Evolutionary conservation across 345 rosid species (phyloP).

Genomic region (Kernera saxatilis): DNA sequence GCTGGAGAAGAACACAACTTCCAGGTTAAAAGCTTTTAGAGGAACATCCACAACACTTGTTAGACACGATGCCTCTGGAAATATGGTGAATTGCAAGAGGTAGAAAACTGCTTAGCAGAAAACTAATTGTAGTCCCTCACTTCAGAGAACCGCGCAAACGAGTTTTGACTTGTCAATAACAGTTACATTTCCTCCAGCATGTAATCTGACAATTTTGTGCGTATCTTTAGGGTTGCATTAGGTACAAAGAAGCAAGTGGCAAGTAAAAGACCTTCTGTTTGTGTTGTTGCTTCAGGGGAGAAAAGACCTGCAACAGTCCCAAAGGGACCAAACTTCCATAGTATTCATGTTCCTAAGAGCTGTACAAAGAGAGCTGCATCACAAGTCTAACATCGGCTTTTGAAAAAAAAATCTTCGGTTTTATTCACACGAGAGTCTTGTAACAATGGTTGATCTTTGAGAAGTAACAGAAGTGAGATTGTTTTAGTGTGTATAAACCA

Average conservation of each 20-base stretch:
- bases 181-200: background rate
- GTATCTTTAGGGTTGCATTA: slow-evolving; percentile 38
- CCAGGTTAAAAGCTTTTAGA: slow-evolving; percentile 22
- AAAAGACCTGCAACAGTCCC: slow-evolving; percentile 43
- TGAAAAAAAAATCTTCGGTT: background rate
- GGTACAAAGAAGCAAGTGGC: slow-evolving; percentile 27
- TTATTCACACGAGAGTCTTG: slow-evolving; percentile 7
- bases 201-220: background rate
- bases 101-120: slow-evolving; percentile 27
- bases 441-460: background rate
- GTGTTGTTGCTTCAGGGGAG: slow-evolving; percentile 33
- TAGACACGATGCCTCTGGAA: slow-evolving; percentile 7
- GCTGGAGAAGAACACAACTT: slow-evolving; percentile 17
- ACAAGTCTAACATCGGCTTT: background rate
- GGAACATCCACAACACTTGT: slow-evolving; percentile 21
- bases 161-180: background rate
- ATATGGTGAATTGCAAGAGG: slow-evolving; percentile 1
- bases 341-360: slow-evolving; percentile 61
- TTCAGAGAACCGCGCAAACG: slow-evolving; percentile 22
- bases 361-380: slow-evolving; percentile 43
- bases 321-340: slow-evolving; percentile 62
- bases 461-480: background rate
- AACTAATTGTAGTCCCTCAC: slow-evolving; percentile 27
- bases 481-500: slow-evolving; percentile 7
- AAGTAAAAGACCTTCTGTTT: slow-evolving; percentile 21